These are phyloP conservation scores for Podospora conica DNA, from an alignment of 495 filamentous ascomycete genomes.

Conservation along the genomic window DNA sequence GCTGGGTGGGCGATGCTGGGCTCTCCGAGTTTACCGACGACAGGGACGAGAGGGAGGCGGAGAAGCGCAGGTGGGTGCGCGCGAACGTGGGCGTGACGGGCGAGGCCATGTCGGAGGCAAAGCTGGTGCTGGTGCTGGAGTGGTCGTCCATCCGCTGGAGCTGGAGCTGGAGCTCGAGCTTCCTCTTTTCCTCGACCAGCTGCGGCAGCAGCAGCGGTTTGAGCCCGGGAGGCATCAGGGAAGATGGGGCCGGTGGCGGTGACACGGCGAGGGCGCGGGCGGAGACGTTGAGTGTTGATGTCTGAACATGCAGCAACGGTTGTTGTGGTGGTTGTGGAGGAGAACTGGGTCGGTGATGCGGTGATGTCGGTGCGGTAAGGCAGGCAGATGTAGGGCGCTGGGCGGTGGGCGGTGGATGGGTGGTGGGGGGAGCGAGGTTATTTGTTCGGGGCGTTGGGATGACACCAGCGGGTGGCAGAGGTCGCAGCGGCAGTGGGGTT, in stretches of 20 bases:
- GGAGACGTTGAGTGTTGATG: not conserved
- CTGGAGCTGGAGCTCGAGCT: constrained; percentile 29
- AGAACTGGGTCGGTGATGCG: constrained; percentile 7
- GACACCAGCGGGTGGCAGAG: constrained; percentile 4
- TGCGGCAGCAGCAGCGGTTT: constrained; percentile 46
- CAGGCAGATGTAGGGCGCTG: constrained; percentile 13
- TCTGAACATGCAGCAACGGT: not conserved
- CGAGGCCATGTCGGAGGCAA: constrained; percentile 52
- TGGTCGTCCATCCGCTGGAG: constrained; percentile 16
- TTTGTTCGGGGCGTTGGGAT: constrained; percentile 16
- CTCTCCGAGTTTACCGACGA: constrained; percentile 34
- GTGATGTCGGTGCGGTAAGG: constrained; percentile 11
- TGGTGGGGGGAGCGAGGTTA: constrained; percentile 17
- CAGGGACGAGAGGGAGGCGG: constrained; percentile 48
- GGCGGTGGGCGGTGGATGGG: not conserved
- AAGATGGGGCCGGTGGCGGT: not conserved
- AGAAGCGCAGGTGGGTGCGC: constrained; percentile 49
- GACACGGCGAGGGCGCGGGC: not conserved
- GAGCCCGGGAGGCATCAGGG: constrained; percentile 45
- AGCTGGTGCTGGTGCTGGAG: constrained; percentile 38
- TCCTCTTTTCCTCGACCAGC: constrained; percentile 47
- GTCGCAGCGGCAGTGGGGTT: constrained; percentile 2
- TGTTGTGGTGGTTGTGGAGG: not conserved
- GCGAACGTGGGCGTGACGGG: constrained; percentile 59
- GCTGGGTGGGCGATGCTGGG: constrained; percentile 41